phyloP scores from a whole-genome alignment of 179 eudicot species.

The Carnegiea gigantea region DNA sequence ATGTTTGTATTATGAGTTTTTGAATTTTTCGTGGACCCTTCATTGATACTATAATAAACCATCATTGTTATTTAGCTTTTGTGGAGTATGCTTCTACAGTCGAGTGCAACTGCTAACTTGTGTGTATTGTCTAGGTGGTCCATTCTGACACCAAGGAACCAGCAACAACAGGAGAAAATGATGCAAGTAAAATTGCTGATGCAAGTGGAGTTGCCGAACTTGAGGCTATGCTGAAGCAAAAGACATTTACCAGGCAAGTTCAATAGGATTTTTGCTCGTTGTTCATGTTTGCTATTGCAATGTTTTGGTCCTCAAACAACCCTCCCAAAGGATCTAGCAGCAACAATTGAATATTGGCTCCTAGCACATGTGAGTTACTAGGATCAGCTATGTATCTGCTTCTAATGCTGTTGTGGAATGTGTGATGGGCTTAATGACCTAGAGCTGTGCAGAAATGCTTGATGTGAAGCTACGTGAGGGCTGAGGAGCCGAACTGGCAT shows the following conservation, averaged over 20 bases:
- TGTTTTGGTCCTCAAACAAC: not conserved
- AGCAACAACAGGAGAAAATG: conserved; percentile 23
- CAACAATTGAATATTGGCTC: not conserved
- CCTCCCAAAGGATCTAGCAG: not conserved
- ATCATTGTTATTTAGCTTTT: not conserved
- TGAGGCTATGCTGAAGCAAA: conserved; percentile 70
- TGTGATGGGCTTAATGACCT: not conserved
- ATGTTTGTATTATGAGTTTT: too few species aligned
- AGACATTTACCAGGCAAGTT: conserved; percentile 77
- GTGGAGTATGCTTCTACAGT: not conserved
- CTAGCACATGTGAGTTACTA: not conserved
- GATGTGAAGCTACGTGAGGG: not conserved
- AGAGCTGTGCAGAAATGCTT: not conserved
- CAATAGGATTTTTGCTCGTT: not conserved
- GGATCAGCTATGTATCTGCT: not conserved
- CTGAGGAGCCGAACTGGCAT: not conserved
- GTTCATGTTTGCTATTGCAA: not conserved
- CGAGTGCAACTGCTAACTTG: conserved; percentile 16
- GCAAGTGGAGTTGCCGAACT: conserved; percentile 59
- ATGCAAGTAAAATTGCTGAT: conserved; percentile 21
- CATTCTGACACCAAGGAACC: conserved; percentile 34
- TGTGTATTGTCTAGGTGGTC: conserved; percentile 34
- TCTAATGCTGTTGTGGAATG: not conserved
- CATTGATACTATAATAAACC: not conserved
- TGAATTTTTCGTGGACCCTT: too few species aligned